A percentile compares a stretch with the other conserved stretches of the same genome.
phyloP scores from a whole-genome alignment of 129 eudicot genomes.

The Ambrosia trifida region DNA sequence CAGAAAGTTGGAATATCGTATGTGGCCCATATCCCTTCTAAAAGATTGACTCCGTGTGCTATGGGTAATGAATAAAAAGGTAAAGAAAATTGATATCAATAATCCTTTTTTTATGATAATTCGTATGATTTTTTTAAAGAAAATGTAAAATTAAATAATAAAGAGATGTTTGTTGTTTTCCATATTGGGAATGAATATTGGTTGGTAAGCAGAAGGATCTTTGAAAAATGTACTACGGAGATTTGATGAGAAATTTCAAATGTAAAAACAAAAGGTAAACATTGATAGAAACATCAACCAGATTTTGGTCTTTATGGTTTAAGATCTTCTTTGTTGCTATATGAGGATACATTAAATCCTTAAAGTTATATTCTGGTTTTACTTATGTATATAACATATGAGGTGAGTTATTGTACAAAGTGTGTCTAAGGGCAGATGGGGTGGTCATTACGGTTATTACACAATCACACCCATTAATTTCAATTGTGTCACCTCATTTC shows the following conservation, averaged over 20 bases:
- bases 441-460: too few species aligned
- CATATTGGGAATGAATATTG: slow-evolving; percentile 31
- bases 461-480: too few species aligned
- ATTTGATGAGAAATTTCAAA: slow-evolving; percentile 39
- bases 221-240: slow-evolving; percentile 29
- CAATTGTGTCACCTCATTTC: too few species aligned
- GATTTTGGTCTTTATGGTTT: slow-evolving; percentile 49
- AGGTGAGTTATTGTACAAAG: too few species aligned
- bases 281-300: slow-evolving; percentile 48
- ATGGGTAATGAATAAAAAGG: neutral
- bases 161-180: slow-evolving; percentile 9
- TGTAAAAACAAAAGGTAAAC: slow-evolving; percentile 28
- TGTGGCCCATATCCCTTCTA: neutral
- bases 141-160: neutral
- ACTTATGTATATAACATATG: too few species aligned
- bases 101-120: neutral
- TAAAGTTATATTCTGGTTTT: slow-evolving; percentile 17
- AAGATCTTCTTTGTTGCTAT: slow-evolving; percentile 58
- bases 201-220: slow-evolving; percentile 38
- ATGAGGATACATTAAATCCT: slow-evolving; percentile 35
- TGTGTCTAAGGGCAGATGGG: too few species aligned
- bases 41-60: neutral
- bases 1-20: neutral
- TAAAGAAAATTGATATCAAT: neutral
- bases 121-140: neutral